These are phyloP conservation scores for Wickerhamiella pararugosa DNA, from an alignment of 1,139 yeast species.

Conservation along the genomic window DNA sequence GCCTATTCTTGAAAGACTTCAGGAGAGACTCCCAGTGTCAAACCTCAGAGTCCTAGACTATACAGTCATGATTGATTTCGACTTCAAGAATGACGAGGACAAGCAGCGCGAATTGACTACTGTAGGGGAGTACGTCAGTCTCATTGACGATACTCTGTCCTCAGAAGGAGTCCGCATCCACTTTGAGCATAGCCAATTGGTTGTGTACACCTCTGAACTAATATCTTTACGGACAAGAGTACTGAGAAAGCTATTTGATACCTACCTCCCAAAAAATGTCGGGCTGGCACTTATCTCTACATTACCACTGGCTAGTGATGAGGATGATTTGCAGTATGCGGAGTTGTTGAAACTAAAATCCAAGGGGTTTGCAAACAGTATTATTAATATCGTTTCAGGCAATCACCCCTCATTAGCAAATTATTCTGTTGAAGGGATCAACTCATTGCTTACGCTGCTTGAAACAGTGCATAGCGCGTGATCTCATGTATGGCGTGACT, in stretches of 20 bases:
- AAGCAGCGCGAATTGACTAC: constrained; percentile 48
- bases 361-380: constrained; percentile 7
- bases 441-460: constrained; percentile 40
- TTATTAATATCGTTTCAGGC: constrained; percentile 14
- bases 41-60: constrained; percentile 60
- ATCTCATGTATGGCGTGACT: neutral
- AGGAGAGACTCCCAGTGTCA: constrained; percentile 71
- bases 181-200: constrained; percentile 51
- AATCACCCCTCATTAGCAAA: constrained; percentile 35
- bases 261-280: constrained; percentile 26
- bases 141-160: constrained; percentile 62
- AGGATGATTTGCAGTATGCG: constrained; percentile 14
- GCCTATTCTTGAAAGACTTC: constrained; percentile 47
- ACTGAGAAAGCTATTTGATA: constrained; percentile 34
- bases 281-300: constrained; percentile 12
- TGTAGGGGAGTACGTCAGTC: constrained; percentile 76
- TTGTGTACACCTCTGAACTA: constrained; percentile 30
- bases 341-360: constrained; percentile 13
- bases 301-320: constrained; percentile 14
- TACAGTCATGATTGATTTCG: constrained; percentile 60
- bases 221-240: constrained; percentile 13
- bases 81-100: constrained; percentile 42
- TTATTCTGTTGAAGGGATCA: constrained; percentile 60
- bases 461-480: constrained; percentile 4
- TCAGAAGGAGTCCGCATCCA: constrained; percentile 63